Base-by-base conservation (phyloP, 441 rosid genomes). In the Syzygium malaccense region DNA sequence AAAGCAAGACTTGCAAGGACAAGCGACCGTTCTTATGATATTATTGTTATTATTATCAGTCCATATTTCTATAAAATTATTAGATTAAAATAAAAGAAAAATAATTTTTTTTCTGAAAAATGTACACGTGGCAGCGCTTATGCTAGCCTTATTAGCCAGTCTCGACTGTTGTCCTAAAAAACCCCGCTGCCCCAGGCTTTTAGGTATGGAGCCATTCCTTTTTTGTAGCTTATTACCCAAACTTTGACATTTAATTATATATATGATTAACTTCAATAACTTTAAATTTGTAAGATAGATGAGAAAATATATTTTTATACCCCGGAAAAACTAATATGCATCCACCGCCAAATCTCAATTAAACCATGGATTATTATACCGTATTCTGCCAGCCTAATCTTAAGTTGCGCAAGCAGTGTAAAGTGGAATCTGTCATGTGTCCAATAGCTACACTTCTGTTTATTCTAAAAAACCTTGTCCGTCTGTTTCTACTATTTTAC, bases 31-130 rank as follows among this genome's bases (percentile, higher is more conserved):
- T 18, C 56, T 55, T 17, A 17, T 20, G 20, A 6, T 55, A 15
- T 55, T 6, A 55, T 55, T 15, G 4, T 54, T 54, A 51, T 51
- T 51, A 51, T 51, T 51, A 51, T 51, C 13, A 25, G 66, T 12
- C 32, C 0, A 0, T 0, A 57, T 57, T 57, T 57, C 62, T 28
- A 10, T 57, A 0, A 25, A 57, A 10, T 23, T 0, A 57, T 57
- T 25, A 57, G 26, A 57, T 0, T 57, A 57, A 57, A 10, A 25
- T 57, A 25, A 57, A 57, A 25, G 0, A 57, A 10, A 7, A 4
- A 23, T 17, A 56, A 23, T 8, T 53, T 23, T 23, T 54, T 57
- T 57, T 25, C 62, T 25, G 23, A 57, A 0, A 57, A 25, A 14
- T 57, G 62, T 57, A 25, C 25, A 57, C n/a, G n/a, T 57, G n/a